Evolutionary conservation across 805 yeast genomes (phyloP).

Genomic region (Saccharomyces jurei): DNA sequence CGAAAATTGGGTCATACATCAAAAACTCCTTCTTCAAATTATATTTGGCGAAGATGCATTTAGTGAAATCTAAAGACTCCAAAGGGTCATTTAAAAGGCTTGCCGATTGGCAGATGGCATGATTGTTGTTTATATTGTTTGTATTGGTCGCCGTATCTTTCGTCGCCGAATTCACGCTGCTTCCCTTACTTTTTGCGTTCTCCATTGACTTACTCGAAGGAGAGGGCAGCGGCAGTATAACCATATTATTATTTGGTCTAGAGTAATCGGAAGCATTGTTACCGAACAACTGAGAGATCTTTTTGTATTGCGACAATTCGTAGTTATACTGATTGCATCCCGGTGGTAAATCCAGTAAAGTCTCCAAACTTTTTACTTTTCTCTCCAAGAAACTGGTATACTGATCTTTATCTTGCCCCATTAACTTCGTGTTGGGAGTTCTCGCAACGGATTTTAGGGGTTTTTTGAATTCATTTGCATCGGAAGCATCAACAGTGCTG

Average conservation of each 20-base stretch:
- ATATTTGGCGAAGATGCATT: conserved; percentile 39
- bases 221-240: background rate
- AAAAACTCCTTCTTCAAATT: conserved; percentile 38
- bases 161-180: background rate
- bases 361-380: conserved; percentile 45
- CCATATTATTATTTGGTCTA: background rate
- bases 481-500: background rate
- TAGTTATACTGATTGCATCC: conserved; percentile 24
- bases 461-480: background rate
- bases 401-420: conserved; percentile 37
- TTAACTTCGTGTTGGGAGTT: background rate
- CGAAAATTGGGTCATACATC: conserved; percentile 42
- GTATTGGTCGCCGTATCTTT: background rate
- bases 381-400: conserved; percentile 51
- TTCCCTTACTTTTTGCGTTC: background rate
- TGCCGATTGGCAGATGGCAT: background rate
- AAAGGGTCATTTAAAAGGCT: conserved; percentile 23
- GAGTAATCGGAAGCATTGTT: conserved; percentile 5
- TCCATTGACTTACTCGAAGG: background rate
- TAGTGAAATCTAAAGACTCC: conserved; percentile 34
- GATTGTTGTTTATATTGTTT: background rate
- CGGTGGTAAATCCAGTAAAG: conserved; percentile 29
- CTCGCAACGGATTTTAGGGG: background rate
- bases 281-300: conserved; percentile 31
- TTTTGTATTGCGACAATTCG: conserved; percentile 31